Evolutionary conservation across 768 basidiomycete genomes (phyloP).

Genomic region (Boletus rubescentipes): DNA sequence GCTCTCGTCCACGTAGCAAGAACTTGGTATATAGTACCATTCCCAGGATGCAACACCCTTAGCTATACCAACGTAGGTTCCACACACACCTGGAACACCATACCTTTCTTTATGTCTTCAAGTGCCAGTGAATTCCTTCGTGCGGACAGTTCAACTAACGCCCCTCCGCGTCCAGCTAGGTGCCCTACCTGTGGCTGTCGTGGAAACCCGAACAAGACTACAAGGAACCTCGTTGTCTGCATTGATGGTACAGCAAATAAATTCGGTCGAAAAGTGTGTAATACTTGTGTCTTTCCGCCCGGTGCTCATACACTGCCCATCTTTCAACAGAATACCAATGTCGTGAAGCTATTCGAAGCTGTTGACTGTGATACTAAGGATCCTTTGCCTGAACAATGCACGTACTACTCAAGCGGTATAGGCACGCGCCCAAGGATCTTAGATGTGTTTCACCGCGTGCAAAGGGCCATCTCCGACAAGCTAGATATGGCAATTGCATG

Average conservation of each 20-base stretch:
- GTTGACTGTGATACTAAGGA: conserved; percentile 2
- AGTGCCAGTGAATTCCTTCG: not conserved
- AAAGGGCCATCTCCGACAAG: conserved; percentile 3
- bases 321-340: conserved; percentile 5
- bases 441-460: not conserved
- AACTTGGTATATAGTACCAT: not conserved
- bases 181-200: not conserved
- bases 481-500: conserved; percentile 10
- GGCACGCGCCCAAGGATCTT: conserved; percentile 6
- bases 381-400: conserved; percentile 4
- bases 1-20: not conserved
- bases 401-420: conserved; percentile 8
- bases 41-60: not conserved
- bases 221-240: conserved; percentile 7
- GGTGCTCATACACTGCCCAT: not conserved
- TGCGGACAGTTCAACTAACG: not conserved
- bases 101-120: not conserved
- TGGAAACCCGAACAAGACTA: not conserved
- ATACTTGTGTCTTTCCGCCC: not conserved
- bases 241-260: conserved; percentile 9
- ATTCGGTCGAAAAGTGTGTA: conserved; percentile 5
- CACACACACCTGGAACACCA: too few relatives aligned
- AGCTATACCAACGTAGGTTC: not conserved
- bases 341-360: conserved; percentile 8
- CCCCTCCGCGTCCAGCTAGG: not conserved